These are phyloP conservation scores for Antarctomyces pellizariae DNA, from an alignment of 495 filamentous ascomycete species.

Conservation along the genomic window DNA sequence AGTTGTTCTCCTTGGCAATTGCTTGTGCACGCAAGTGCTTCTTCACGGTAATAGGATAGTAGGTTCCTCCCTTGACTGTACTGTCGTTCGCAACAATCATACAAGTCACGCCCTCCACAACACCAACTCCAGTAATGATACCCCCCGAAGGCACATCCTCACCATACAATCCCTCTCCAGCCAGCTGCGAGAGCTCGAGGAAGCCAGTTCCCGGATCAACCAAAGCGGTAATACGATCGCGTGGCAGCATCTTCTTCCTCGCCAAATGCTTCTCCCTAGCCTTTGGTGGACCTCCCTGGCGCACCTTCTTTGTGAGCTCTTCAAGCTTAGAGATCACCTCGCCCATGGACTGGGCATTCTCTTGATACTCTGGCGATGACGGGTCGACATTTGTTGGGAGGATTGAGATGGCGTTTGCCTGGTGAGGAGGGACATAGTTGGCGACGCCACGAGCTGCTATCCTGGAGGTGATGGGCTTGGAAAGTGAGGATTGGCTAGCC, in stretches of 20 bases:
- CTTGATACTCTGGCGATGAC: constrained; percentile 49
- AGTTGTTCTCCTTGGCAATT: constrained; percentile 69
- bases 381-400: constrained; percentile 57
- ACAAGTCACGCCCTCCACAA: constrained; percentile 73
- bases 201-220: constrained; percentile 81
- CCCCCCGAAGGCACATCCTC: constrained; percentile 75
- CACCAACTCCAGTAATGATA: constrained; percentile 83
- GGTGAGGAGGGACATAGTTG: constrained; percentile 40
- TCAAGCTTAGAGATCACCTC: constrained; percentile 41
- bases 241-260: constrained; percentile 80
- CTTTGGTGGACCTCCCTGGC: constrained; percentile 57
- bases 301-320: constrained; percentile 42
- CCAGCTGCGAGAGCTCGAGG: constrained; percentile 70
- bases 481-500: constrained; percentile 1
- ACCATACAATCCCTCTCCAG: constrained; percentile 70
- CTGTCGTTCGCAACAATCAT: constrained; percentile 94
- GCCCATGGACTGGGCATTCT: constrained; percentile 62
- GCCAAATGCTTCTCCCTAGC: constrained; percentile 74
- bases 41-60: constrained; percentile 94
- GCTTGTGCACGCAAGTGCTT: constrained; percentile 89
- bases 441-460: constrained; percentile 19
- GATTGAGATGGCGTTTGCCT: constrained; percentile 53
- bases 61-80: constrained; percentile 97
- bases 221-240: constrained; percentile 71
- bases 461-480: neutral